A percentile compares a stretch with the other conserved stretches of the same genome.
Evolutionary conservation across 371 early-diverging fungal species (phyloP).

Genomic region (Lichtheimia corymbifera): DNA sequence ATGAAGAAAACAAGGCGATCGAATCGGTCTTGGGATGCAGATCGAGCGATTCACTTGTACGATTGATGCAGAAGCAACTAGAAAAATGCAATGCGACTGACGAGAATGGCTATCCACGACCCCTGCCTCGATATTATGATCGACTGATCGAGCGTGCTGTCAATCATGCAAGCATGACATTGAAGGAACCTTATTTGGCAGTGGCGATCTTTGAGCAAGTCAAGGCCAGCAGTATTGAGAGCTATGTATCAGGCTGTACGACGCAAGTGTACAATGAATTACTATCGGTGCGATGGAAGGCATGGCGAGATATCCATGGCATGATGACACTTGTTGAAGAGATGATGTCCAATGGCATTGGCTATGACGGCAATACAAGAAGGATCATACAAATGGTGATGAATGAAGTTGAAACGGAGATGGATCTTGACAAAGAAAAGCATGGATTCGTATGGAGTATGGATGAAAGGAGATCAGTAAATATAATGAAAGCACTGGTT

Average conservation of each 20-base stretch:
- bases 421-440: not conserved
- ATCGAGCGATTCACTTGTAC: conserved; percentile 11
- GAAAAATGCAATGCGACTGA: conserved; percentile 4
- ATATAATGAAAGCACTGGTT: conserved; percentile 36
- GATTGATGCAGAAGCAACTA: conserved; percentile 10
- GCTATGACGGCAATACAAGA: conserved; percentile 27
- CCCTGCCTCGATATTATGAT: conserved; percentile 33
- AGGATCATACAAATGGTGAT: conserved; percentile 24
- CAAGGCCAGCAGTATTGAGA: conserved; percentile 33
- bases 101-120: conserved; percentile 2
- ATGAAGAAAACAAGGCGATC: conserved; percentile 14
- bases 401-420: conserved; percentile 27
- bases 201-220: conserved; percentile 47
- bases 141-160: conserved; percentile 30
- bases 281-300: conserved; percentile 33
- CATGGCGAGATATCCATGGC: conserved; percentile 41
- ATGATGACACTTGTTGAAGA: conserved; percentile 42
- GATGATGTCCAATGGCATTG: conserved; percentile 43
- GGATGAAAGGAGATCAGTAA: conserved; percentile 33
- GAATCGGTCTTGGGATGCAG: conserved; percentile 10
- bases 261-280: conserved; percentile 37
- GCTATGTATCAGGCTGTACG: conserved; percentile 48
- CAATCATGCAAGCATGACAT: conserved; percentile 26
- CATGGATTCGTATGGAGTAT: conserved; percentile 30
- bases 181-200: conserved; percentile 46